Evolutionary conservation across 306 rosid species (phyloP).

Genomic region (Lathyrus oleraceus): DNA sequence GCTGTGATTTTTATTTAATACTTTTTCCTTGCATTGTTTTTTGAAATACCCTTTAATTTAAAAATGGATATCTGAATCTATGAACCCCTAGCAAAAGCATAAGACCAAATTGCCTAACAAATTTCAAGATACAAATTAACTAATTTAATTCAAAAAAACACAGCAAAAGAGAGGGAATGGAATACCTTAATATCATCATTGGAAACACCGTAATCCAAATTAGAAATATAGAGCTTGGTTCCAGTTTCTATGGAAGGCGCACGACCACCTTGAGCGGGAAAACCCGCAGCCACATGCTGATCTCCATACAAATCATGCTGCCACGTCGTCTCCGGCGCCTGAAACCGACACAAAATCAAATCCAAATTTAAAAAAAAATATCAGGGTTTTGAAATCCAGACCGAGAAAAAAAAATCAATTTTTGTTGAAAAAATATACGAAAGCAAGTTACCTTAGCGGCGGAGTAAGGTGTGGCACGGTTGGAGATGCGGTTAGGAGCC

Average conservation of each 20-base stretch:
- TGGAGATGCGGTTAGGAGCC: slow-evolving; percentile 57
- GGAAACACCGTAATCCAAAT: slow-evolving; percentile 90
- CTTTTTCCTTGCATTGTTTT: background rate
- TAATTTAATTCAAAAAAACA: background rate
- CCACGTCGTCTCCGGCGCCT: slow-evolving; percentile 96
- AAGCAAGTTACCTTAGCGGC: slow-evolving; percentile 51
- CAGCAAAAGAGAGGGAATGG: background rate
- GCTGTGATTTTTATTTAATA: background rate
- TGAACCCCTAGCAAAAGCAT: background rate
- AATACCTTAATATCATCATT: slow-evolving; percentile 92
- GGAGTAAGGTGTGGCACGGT: slow-evolving; percentile 66
- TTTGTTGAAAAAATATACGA: background rate
- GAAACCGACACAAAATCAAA: background rate
- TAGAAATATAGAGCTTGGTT: slow-evolving; percentile 86
- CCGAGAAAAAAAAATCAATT: background rate
- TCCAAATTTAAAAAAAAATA: background rate
- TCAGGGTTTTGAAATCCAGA: background rate
- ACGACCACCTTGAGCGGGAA: slow-evolving; percentile 51
- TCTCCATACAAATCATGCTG: slow-evolving; percentile 80
- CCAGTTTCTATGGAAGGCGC: slow-evolving; percentile 90
- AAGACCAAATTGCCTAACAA: background rate
- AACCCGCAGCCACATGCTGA: slow-evolving; percentile 43
- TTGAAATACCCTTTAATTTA: background rate
- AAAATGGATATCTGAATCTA: background rate
- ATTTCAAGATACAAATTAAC: background rate